Percentiles rank a stretch among this genome's conserved stretches.
phyloP scores from a whole-genome alignment of 352 stramenopile genomes.

The Globisporangium uncinulatum region DNA sequence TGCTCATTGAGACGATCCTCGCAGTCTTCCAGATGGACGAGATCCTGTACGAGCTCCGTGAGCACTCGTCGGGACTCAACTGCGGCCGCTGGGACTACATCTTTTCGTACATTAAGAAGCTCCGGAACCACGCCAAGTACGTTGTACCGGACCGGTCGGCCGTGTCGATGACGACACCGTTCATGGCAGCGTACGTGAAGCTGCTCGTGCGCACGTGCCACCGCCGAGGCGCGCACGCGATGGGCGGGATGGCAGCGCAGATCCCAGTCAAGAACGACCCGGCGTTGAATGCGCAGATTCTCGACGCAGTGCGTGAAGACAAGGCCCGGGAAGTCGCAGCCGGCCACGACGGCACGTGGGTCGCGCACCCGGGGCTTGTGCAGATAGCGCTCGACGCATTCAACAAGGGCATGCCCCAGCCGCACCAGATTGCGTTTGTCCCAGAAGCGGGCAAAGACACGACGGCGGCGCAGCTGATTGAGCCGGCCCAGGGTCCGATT shows the following conservation, averaged over 20 bases:
- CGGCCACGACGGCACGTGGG: slow-evolving; percentile 96
- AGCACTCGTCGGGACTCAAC: slow-evolving; percentile 96
- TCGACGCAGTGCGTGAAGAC: slow-evolving; percentile 87
- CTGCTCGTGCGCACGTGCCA: slow-evolving; percentile 94
- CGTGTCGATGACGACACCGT: slow-evolving; percentile 92
- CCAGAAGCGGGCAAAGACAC: slow-evolving; percentile 50
- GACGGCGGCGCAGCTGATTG: slow-evolving; percentile 57
- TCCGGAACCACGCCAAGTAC: slow-evolving; percentile 89
- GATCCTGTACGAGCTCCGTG: slow-evolving; percentile 92
- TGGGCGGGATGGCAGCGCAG: slow-evolving; percentile 96
- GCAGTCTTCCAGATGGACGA: slow-evolving; percentile 98
- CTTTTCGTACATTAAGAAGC: slow-evolving; percentile 97
- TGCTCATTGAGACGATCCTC: slow-evolving; percentile 96
- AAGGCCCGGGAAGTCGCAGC: slow-evolving; percentile 87
- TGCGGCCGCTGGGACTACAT: slow-evolving; percentile 97
- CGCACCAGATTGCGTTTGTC: slow-evolving; percentile 89
- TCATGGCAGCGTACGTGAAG: slow-evolving; percentile 95
- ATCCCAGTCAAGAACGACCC: slow-evolving; percentile 94
- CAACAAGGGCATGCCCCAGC: slow-evolving; percentile 89
- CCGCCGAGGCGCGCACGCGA: slow-evolving; percentile 92
- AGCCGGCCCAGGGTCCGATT: slow-evolving; percentile 63
- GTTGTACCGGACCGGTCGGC: slow-evolving; percentile 90
- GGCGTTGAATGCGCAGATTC: slow-evolving; percentile 84
- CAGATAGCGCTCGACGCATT: slow-evolving; percentile 91
- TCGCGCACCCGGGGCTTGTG: slow-evolving; percentile 94